phyloP scores from a whole-genome alignment of 345 rosid species.

The Euphorbia lathyris region DNA sequence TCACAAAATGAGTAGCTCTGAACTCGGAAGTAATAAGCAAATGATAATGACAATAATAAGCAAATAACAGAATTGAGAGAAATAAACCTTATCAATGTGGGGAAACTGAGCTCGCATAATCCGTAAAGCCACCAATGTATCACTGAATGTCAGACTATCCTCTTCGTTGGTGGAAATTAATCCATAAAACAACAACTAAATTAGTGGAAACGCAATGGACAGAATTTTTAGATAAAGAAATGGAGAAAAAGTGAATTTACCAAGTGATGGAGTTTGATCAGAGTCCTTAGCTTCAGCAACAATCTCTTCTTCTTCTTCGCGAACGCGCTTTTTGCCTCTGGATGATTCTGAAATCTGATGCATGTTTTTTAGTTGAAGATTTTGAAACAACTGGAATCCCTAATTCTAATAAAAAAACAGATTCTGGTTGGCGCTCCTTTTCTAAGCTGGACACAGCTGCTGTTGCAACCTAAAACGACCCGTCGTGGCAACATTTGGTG shows the following conservation, averaged over 20 bases:
- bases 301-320: conserved; percentile 14
- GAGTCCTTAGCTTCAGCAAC: conserved; percentile 26
- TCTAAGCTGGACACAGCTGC: too few species aligned
- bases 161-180: conserved; percentile 32
- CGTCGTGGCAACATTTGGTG: too few species aligned
- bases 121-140: conserved; percentile 74
- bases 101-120: conserved; percentile 97
- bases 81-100: conserved; percentile 58
- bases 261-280: conserved; percentile 26
- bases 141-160: conserved; percentile 72
- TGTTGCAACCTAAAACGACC: too few species aligned
- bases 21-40: not conserved
- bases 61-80: not conserved
- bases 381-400: not conserved
- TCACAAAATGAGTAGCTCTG: not conserved
- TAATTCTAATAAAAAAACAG: not conserved
- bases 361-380: not conserved
- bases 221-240: not conserved
- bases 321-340: conserved; percentile 13
- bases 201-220: not conserved
- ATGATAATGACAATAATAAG: not conserved
- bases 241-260: not conserved
- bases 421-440: conserved; percentile 2
- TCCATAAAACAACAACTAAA: not conserved
- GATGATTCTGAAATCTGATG: not conserved